phyloP scores from a whole-genome alignment of 768 basidiomycete species.

The Leccinum aurantiacum region DNA sequence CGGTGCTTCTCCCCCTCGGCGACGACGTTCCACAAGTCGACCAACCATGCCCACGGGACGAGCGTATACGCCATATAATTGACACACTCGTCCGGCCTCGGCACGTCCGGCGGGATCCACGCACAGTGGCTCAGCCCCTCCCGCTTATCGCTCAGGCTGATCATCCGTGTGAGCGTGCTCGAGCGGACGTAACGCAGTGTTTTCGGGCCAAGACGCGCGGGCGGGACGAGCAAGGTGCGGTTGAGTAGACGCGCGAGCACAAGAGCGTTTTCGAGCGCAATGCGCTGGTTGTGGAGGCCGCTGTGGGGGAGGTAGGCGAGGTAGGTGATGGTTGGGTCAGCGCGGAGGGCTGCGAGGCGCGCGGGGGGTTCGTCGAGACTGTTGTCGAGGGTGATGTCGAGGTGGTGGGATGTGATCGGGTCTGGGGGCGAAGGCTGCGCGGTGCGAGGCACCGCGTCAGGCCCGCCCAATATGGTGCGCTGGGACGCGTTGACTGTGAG shows the following conservation, averaged over 20 bases:
- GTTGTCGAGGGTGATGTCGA: conserved; percentile 28
- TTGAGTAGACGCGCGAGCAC: conserved; percentile 67
- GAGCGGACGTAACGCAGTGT: conserved; percentile 61
- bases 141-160: conserved; percentile 48
- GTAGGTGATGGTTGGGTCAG: conserved; percentile 42
- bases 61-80: conserved; percentile 61
- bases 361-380: conserved; percentile 27
- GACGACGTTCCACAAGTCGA: conserved; percentile 48
- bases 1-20: too few relatives aligned
- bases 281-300: conserved; percentile 84
- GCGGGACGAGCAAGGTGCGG: conserved; percentile 79
- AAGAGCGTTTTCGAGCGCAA: conserved; percentile 82
- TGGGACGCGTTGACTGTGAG: conserved; percentile 22
- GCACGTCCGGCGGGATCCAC: conserved; percentile 32
- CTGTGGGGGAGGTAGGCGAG: conserved; percentile 81
- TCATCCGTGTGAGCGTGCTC: conserved; percentile 44
- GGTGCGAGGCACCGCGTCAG: background rate
- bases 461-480: conserved; percentile 4
- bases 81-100: conserved; percentile 54
- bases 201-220: conserved; percentile 61
- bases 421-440: background rate
- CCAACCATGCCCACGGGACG: conserved; percentile 69
- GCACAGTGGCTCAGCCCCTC: conserved; percentile 54
- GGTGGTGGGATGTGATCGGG: background rate
- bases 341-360: conserved; percentile 9